These are phyloP conservation scores for Sclerospora graminicola DNA, from an alignment of 352 stramenopile species.

Conservation along the genomic window DNA sequence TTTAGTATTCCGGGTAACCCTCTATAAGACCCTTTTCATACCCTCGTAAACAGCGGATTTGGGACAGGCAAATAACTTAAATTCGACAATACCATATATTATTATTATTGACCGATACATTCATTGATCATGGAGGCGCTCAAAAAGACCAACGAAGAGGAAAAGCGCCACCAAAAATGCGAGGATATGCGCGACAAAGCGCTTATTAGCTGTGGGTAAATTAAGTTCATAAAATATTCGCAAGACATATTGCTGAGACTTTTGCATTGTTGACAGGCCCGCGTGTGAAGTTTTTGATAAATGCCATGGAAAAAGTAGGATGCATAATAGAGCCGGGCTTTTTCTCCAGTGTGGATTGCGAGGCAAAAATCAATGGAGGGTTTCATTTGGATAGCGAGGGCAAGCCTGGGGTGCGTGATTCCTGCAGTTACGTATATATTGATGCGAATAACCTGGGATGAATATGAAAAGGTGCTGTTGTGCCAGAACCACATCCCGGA, in stretches of 20 bases:
- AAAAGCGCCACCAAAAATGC: constrained; percentile 37
- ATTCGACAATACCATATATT: too few species aligned
- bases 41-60: too few species aligned
- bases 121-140: constrained; percentile 43
- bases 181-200: constrained; percentile 61
- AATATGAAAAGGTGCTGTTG: constrained; percentile 47
- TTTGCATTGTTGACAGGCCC: constrained; percentile 29
- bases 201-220: constrained; percentile 53
- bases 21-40: too few species aligned
- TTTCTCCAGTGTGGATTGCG: constrained; percentile 75
- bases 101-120: too few species aligned
- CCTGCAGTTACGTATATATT: not conserved
- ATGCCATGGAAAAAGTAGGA: constrained; percentile 82
- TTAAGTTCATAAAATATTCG: not conserved
- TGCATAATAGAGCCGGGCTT: constrained; percentile 66
- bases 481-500: constrained; percentile 89
- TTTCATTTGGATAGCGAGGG: constrained; percentile 73
- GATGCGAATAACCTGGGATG: not conserved
- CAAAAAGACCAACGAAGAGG: constrained; percentile 40
- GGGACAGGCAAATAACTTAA: too few species aligned
- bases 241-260: not conserved
- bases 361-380: constrained; percentile 78
- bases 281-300: constrained; percentile 70
- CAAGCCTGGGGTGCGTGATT: constrained; percentile 43
- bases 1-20: too few species aligned